Evolutionary conservation across 228 moss, liverwort and hornwort genomes (phyloP).

Genomic region (Sphagnum magellanicum): DNA sequence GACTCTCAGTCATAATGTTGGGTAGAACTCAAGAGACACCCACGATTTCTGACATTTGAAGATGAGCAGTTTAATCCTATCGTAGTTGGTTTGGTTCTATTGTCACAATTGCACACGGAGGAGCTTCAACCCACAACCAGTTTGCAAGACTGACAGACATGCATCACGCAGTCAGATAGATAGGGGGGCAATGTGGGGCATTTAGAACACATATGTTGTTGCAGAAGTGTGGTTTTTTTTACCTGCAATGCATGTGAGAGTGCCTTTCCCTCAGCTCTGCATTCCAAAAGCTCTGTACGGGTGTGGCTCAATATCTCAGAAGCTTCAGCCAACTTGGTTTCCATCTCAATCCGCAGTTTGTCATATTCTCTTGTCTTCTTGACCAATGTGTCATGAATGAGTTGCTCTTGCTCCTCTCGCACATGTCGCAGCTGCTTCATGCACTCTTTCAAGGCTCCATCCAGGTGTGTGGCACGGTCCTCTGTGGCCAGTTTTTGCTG

Average conservation of each 20-base stretch:
- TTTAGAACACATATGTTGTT: too few relatives aligned
- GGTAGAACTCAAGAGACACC: too few relatives aligned
- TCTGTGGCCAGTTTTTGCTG: slow-evolving; percentile 23
- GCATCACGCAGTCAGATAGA: too few relatives aligned
- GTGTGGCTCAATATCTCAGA: slow-evolving; percentile 22
- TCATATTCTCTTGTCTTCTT: slow-evolving; percentile 34
- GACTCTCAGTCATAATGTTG: too few relatives aligned
- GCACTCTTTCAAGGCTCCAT: slow-evolving; percentile 36
- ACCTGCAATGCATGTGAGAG: slow-evolving; percentile 39
- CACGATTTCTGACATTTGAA: too few relatives aligned
- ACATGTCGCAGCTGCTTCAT: slow-evolving; percentile 40
- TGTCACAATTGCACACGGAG: too few relatives aligned
- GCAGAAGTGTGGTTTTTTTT: too few relatives aligned
- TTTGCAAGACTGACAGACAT: too few relatives aligned
- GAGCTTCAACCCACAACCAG: too few relatives aligned
- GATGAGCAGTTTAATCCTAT: too few relatives aligned
- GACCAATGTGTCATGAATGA: slow-evolving; percentile 19
- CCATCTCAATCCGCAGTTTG: slow-evolving; percentile 36
- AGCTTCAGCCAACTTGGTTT: slow-evolving; percentile 22
- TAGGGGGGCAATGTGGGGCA: too few relatives aligned
- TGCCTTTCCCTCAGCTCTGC: slow-evolving; percentile 34
- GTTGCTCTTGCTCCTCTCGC: slow-evolving; percentile 39
- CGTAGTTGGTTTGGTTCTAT: too few relatives aligned
- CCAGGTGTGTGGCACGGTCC: slow-evolving; percentile 27
- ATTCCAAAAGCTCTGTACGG: slow-evolving; percentile 31